phyloP scores from a whole-genome alignment of 108 stramenopile species.

The Conticribra guillardii region DNA sequence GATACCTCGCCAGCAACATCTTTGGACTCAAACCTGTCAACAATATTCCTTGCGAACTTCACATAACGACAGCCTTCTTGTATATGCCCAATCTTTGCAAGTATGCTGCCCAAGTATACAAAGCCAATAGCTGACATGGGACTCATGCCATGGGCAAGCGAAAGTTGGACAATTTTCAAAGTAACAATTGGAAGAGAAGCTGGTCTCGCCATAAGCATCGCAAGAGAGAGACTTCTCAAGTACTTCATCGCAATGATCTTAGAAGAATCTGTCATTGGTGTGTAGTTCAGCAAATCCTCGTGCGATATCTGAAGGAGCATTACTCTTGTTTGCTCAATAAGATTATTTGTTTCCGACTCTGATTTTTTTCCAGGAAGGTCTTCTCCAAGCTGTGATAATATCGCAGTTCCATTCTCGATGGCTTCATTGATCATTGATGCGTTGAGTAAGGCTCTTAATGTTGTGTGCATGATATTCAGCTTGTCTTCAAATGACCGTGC shows the following conservation, averaged over 20 bases:
- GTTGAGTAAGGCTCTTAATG: background rate
- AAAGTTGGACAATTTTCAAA: slow-evolving; percentile 2
- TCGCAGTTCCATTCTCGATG: background rate
- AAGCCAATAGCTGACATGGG: slow-evolving; percentile 17
- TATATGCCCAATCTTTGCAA: slow-evolving; percentile 1
- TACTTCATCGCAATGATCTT: slow-evolving; percentile 22
- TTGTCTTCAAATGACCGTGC: slow-evolving; percentile 21
- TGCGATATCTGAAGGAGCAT: slow-evolving; percentile 11
- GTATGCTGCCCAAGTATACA: slow-evolving; percentile 5
- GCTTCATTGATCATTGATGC: background rate
- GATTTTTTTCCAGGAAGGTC: background rate
- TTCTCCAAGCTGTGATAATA: slow-evolving; percentile 18
- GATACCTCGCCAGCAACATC: background rate
- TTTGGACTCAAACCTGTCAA: background rate
- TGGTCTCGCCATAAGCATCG: background rate
- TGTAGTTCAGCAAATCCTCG: slow-evolving; percentile 1
- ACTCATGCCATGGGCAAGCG: slow-evolving; percentile 17
- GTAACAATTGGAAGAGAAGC: background rate
- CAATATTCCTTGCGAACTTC: slow-evolving; percentile 13
- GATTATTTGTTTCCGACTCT: background rate
- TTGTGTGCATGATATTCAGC: background rate
- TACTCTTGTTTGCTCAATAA: background rate
- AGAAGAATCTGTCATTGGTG: slow-evolving; percentile 7
- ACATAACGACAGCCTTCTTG: slow-evolving; percentile 7
- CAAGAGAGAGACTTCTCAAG: background rate